Conservation (phyloP, 305 asterid genomes). For the Fraxinus sp. region DNA sequence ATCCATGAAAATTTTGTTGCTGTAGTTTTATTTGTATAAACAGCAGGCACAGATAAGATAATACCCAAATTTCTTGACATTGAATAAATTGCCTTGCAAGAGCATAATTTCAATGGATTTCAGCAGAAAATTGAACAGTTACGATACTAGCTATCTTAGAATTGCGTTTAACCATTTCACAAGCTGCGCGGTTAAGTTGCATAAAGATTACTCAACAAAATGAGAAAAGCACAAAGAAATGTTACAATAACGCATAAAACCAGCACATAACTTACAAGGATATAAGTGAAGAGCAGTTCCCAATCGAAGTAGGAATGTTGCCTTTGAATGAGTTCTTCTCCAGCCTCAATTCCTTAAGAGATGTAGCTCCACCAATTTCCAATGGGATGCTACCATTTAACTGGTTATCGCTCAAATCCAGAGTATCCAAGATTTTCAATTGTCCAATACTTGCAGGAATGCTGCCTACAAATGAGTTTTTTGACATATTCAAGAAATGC, state of each 20-base stretch:
- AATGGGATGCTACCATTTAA: slow-evolving; percentile 73
- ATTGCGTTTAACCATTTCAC: slow-evolving; percentile 6
- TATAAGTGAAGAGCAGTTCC: slow-evolving; percentile 53
- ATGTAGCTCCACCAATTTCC: slow-evolving; percentile 63
- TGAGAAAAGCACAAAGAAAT: not conserved
- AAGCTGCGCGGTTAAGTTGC: slow-evolving; percentile 7
- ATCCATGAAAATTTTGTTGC: not conserved
- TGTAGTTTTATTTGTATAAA: not conserved
- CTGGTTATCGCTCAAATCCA: slow-evolving; percentile 71
- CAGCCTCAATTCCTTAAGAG: slow-evolving; percentile 59
- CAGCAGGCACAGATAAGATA: not conserved
- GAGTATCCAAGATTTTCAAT: slow-evolving; percentile 43
- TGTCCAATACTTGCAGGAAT: slow-evolving; percentile 55
- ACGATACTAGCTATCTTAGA: slow-evolving; percentile 1
- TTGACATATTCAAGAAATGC: slow-evolving; percentile 53
- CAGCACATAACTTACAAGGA: slow-evolving; percentile 60
- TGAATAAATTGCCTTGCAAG: not conserved
- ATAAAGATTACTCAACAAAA: slow-evolving; percentile 12
- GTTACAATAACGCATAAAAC: slow-evolving; percentile 16
- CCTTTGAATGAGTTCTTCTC: slow-evolving; percentile 58
- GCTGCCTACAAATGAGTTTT: slow-evolving; percentile 47
- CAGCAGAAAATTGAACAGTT: not conserved
- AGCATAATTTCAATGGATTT: not conserved
- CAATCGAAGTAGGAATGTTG: slow-evolving; percentile 59
- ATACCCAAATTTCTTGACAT: not conserved